Base-by-base conservation (phyloP, 2,329 filamentous ascomycete genomes). In the Colletotrichum liriopes region DNA sequence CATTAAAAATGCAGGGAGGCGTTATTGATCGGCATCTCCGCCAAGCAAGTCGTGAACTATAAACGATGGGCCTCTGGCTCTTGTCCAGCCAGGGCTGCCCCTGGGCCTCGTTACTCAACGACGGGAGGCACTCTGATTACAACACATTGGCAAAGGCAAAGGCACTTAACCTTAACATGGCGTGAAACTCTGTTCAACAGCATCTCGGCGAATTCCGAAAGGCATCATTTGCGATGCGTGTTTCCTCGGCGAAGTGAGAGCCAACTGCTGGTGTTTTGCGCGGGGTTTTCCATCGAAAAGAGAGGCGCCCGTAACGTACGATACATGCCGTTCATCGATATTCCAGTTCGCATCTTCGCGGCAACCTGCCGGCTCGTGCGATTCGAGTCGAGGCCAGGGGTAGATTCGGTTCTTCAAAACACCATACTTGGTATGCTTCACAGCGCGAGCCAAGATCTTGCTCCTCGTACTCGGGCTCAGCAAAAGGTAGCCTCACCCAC, bases 31-130 rank as follows among this genome's bases (percentile, higher is more conserved):
- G 8, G 20, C 7, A 4, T 9, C 3, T n/a, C 49, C 49, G 23
- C 18, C 49, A 20, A 35, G 26, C 35, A 39, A 71, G 37, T 35
- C 58, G 23, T 58, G 62, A 52, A 56, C 32, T 61, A 20, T 23
- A 20, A 18, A 26, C 18, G n/a, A 26, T 20, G n/a, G 32, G 16
- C 20, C 39, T 26, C 35, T 67, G 55, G 54, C 65, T 45, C 54
- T 62, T 20, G 5, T 18, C 20, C 39, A 26, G 51, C 35, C 26
- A 3, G 29, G n/a, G n/a, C 9, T 4, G 23, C 14, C 51, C 51
- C 12, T 39, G 29, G 39, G 12, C 18, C 6, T 20, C 18, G 16
- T 26, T 35, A 32, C 9, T 11, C 18, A 43, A 16, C n/a, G 16
- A 16, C n/a, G n/a, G n/a, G 9, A 29, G 11, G 26, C 18, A 2